Evolutionary conservation across 495 filamentous ascomycete genomes (phyloP).

Genomic region (Neurospora tetraspora): DNA sequence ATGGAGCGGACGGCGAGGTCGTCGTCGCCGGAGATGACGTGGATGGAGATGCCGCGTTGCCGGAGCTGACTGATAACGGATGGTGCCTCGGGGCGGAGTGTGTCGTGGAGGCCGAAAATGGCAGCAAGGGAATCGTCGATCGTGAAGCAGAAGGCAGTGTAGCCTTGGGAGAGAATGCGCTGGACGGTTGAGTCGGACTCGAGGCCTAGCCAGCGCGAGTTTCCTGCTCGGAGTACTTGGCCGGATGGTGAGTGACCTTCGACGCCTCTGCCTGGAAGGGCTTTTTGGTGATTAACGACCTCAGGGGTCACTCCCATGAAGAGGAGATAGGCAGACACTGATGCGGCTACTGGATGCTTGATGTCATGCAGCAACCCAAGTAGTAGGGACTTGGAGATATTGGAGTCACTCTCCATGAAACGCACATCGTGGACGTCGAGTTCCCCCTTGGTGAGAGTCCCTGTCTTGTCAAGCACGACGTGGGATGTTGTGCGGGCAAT

Average conservation of each 20-base stretch:
- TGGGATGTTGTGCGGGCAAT: slow-evolving; percentile 50
- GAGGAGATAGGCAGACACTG: slow-evolving; percentile 44
- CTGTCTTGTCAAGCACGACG: slow-evolving; percentile 80
- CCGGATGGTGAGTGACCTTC: slow-evolving; percentile 14
- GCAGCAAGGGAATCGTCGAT: slow-evolving; percentile 40
- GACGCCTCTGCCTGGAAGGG: slow-evolving; percentile 40
- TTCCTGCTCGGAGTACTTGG: slow-evolving; percentile 44
- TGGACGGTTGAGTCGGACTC: slow-evolving; percentile 31
- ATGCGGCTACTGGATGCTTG: slow-evolving; percentile 60
- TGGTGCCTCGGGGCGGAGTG: slow-evolving; percentile 46
- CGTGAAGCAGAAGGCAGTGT: slow-evolving; percentile 56
- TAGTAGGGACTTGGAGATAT: slow-evolving; percentile 11
- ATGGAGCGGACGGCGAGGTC: slow-evolving; percentile 45
- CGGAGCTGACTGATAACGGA: slow-evolving; percentile 40
- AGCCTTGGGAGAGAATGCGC: slow-evolving; percentile 31
- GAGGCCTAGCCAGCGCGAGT: slow-evolving; percentile 50
- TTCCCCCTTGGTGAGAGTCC: slow-evolving; percentile 59
- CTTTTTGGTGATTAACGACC: slow-evolving; percentile 31
- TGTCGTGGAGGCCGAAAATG: slow-evolving; percentile 50
- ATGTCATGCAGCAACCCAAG: slow-evolving; percentile 35
- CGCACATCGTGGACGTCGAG: slow-evolving; percentile 39
- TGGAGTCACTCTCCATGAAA: slow-evolving; percentile 13
- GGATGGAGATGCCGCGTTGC: slow-evolving; percentile 46
- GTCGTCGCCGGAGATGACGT: slow-evolving; percentile 64
- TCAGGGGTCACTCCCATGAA: slow-evolving; percentile 18